Evolutionary conservation across 768 basidiomycete genomes (phyloP).

Genomic region (Pisolithus marmoratus): DNA sequence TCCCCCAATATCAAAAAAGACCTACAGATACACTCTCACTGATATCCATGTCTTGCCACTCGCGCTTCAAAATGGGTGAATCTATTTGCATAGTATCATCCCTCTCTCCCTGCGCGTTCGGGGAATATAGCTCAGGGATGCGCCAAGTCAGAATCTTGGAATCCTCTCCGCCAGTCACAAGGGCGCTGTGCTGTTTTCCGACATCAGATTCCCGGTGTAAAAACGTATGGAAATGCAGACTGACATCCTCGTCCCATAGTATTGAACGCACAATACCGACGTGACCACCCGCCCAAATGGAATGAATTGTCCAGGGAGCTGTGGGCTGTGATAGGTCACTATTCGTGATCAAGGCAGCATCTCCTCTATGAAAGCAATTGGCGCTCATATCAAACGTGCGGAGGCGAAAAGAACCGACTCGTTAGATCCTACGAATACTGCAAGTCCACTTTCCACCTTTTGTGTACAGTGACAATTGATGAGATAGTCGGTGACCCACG

Average conservation of each 20-base stretch:
- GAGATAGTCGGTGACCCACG: constrained; percentile 79
- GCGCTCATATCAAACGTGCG: background rate
- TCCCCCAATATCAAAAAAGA: background rate
- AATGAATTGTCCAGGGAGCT: constrained; percentile 45
- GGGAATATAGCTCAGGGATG: constrained; percentile 6
- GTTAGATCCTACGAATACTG: constrained; percentile 68
- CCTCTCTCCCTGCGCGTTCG: background rate
- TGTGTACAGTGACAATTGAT: constrained; percentile 42
- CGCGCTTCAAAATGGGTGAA: constrained; percentile 15
- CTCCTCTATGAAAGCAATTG: constrained; percentile 38
- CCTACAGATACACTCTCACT: constrained; percentile 13
- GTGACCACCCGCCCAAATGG: constrained; percentile 52
- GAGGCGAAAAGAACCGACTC: constrained; percentile 39
- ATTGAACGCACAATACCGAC: constrained; percentile 51
- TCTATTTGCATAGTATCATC: constrained; percentile 12
- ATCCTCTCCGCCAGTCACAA: constrained; percentile 50
- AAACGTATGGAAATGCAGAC: constrained; percentile 1
- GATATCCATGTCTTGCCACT: constrained; percentile 16
- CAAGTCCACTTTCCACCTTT: constrained; percentile 28
- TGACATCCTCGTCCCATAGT: constrained; percentile 50
- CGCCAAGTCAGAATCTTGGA: constrained; percentile 41
- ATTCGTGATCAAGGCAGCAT: constrained; percentile 49
- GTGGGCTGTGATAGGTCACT: constrained; percentile 31
- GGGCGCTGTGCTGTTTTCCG: constrained; percentile 30
- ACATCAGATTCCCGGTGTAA: background rate